These are phyloP conservation scores for Myxozyma nipponensis DNA, from an alignment of 805 yeast genomes.

Conservation along the genomic window DNA sequence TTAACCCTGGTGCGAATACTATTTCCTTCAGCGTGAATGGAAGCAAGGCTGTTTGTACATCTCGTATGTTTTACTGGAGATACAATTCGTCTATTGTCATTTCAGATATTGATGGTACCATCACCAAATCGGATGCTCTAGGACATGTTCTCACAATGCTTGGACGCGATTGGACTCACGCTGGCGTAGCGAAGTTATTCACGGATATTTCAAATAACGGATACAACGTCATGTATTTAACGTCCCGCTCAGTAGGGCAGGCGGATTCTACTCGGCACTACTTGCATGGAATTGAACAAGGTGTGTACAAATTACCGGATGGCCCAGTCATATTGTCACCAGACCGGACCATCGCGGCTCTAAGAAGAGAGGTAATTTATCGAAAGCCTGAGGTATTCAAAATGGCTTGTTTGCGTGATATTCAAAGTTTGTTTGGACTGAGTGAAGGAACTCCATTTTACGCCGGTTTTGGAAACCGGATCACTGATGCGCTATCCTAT, in stretches of 20 bases:
- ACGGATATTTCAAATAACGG: slow-evolving; percentile 85
- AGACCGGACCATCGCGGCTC: slow-evolving; percentile 93
- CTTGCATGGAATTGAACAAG: slow-evolving; percentile 72
- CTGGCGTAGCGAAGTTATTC: slow-evolving; percentile 88
- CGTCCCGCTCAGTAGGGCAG: slow-evolving; percentile 93
- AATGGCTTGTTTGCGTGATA: slow-evolving; percentile 92
- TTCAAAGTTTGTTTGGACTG: slow-evolving; percentile 60
- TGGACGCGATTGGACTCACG: slow-evolving; percentile 97
- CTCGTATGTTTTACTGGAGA: slow-evolving; percentile 81
- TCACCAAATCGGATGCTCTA: slow-evolving; percentile 93
- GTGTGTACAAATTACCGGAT: slow-evolving; percentile 58
- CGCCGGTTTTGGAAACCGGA: slow-evolving; percentile 96
- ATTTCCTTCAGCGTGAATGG: slow-evolving; percentile 74
- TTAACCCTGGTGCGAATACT: slow-evolving; percentile 75
- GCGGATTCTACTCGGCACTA: slow-evolving; percentile 90
- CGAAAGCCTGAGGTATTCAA: slow-evolving; percentile 98
- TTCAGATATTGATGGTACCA: slow-evolving; percentile 96
- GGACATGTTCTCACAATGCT: slow-evolving; percentile 92
- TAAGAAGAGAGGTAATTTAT: slow-evolving; percentile 83
- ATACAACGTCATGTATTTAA: slow-evolving; percentile 86
- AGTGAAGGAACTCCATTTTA: slow-evolving; percentile 54
- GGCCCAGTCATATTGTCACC: slow-evolving; percentile 97
- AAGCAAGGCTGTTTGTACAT: slow-evolving; percentile 70
- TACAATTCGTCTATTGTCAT: slow-evolving; percentile 84
- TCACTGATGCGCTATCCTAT: slow-evolving; percentile 93